These are phyloP conservation scores for Fusarium cyanostomum DNA, from an alignment of 2,329 filamentous ascomycete species.

Conservation along the genomic window DNA sequence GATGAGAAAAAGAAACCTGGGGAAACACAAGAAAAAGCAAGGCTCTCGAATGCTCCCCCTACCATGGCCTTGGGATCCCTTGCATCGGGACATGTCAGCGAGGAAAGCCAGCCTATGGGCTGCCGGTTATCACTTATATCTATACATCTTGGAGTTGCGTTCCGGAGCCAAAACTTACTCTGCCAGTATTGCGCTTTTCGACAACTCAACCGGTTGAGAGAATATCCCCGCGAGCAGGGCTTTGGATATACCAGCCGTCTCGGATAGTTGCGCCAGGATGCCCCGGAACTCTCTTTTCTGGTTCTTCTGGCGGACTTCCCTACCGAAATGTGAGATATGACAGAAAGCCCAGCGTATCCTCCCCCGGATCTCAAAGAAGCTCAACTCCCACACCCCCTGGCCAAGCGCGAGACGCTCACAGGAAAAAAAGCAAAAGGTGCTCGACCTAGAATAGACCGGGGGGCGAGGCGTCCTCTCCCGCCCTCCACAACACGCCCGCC, in stretches of 20 bases:
- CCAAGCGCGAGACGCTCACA: constrained; percentile 8
- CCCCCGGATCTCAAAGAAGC: constrained; percentile 23
- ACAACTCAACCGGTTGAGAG: background rate
- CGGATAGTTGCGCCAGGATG: too few species aligned
- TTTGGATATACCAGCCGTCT: constrained; percentile 1
- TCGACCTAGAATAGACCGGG: background rate
- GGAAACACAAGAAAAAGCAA: constrained; percentile 22
- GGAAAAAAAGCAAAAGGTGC: constrained; percentile 16
- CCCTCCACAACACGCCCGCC: constrained; percentile 22
- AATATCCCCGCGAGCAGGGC: constrained; percentile 18
- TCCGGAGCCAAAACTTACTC: background rate
- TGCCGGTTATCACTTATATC: background rate
- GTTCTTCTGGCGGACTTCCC: constrained; percentile 5
- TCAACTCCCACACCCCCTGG: constrained; percentile 2
- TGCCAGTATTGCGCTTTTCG: background rate
- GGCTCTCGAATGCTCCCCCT: background rate
- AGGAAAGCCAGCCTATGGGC: background rate
- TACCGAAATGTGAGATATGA: constrained; percentile 32
- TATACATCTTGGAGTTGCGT: background rate
- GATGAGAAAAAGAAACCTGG: background rate
- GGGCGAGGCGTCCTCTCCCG: constrained; percentile 16
- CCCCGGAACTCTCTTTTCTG: too few species aligned
- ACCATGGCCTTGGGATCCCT: constrained; percentile 14
- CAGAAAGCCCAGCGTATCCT: constrained; percentile 2
- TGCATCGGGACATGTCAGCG: constrained; percentile 8